Base-by-base conservation (phyloP, 2,329 filamentous ascomycete species). In the Lojkania enalia region DNA sequence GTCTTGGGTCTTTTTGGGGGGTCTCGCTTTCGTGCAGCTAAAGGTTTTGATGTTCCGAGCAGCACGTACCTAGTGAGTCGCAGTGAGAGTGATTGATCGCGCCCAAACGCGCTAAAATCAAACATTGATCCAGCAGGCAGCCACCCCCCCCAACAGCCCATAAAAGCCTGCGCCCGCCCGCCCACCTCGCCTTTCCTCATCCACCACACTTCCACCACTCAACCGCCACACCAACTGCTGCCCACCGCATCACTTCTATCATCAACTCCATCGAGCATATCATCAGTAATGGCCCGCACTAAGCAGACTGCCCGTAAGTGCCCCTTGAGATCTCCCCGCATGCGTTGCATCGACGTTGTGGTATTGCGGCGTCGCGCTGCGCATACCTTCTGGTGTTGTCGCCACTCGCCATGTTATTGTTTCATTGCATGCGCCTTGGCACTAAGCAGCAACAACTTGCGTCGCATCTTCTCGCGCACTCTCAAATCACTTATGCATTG, bases 221-320 rank as follows among this genome's bases (percentile, higher is more conserved):
- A 14, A 42, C 31, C 42, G 40, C 20, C 49, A 48, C 51, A 44
- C 44, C 46, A 42, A 49, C 44, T 52, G 11, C 12, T 20, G 35
- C 5, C 15, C 33, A 36, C 33, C 15, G 12, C 33, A 36, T 12
- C 33, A 36, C 18, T 31, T 16, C 37, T 51, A 44, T 55, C 62
- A 56, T 55, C 55, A 54, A 43, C 55, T 49, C 42, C 51, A 43
- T 57, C 59, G 54, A 46, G 44, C 54, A 58, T n/a, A 61, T 37
- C 47, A 46, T 48, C 52, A 52, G 43, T 61, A 61, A 79, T 79
- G 76, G 76, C 76, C 57, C 76, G 76, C 57, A 79, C 76, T 61
- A 79, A 79, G 75, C 76, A 79, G 67, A 79, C 76, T 58, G 76
- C 76, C 64, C 76, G 76, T 77, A 73, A 76, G 75, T 77, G 48